Evolutionary conservation across 805 yeast species (phyloP).

Genomic region (Sugiyamaella mastotermitis): DNA sequence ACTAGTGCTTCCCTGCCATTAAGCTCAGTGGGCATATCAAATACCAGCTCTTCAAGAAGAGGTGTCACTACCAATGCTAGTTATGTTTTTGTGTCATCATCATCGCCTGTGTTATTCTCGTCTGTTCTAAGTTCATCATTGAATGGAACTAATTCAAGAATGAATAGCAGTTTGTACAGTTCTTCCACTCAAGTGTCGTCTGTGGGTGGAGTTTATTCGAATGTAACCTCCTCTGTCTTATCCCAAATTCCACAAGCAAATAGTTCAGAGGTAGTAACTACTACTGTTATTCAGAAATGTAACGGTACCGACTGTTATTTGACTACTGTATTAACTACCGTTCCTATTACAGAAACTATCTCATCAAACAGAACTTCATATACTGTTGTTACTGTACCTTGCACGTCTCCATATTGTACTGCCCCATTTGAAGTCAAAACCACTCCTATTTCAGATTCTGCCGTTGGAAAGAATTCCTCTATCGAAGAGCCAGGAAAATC

Average conservation of each 20-base stretch:
- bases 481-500: background rate
- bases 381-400: background rate
- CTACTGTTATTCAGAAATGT: background rate
- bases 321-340: background rate
- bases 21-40: background rate
- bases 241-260: no score
- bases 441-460: conserved; percentile 1
- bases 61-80: background rate
- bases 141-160: background rate
- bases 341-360: background rate
- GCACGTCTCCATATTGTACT: conserved; percentile 1
- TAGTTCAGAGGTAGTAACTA: background rate
- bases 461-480: background rate
- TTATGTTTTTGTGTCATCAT: background rate
- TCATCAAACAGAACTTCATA: background rate
- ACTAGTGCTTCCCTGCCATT: no score
- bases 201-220: no score
- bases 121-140: conserved; percentile 11
- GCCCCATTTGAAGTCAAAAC: background rate
- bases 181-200: no score
- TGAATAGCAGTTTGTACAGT: background rate
- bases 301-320: background rate
- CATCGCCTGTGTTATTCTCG: background rate
- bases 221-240: no score
- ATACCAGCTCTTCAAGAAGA: background rate